A percentile compares a stretch with the other conserved stretches of the same genome.
These are phyloP conservation scores for Leucocoprinus sp. DNA, from an alignment of 768 basidiomycete genomes.

Conservation along the genomic window DNA sequence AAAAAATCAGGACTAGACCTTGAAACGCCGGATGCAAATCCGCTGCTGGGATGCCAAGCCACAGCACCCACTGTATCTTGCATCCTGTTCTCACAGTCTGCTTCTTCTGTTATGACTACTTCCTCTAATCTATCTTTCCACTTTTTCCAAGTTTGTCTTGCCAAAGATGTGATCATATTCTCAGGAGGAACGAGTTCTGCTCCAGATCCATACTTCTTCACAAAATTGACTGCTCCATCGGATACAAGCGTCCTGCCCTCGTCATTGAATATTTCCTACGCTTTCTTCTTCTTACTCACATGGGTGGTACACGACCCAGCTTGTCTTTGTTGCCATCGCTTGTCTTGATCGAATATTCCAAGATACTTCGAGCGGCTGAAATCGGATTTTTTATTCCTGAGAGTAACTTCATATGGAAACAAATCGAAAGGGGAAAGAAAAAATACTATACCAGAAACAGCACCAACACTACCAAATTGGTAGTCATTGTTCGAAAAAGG, in stretches of 20 bases:
- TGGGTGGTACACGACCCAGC: constrained; percentile 61
- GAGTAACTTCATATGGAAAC: background rate
- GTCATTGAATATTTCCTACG: background rate
- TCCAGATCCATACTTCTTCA: constrained; percentile 17
- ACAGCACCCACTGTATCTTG: constrained; percentile 86
- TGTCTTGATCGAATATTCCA: constrained; percentile 39
- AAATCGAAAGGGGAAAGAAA: background rate
- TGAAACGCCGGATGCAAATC: constrained; percentile 66
- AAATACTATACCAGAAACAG: constrained; percentile 46
- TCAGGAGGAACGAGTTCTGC: constrained; percentile 31
- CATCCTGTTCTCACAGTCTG: constrained; percentile 22
- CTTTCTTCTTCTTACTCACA: no score
- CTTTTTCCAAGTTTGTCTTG: constrained; percentile 45
- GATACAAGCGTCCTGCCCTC: constrained; percentile 48
- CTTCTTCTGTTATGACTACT: background rate
- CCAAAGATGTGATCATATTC: constrained; percentile 41
- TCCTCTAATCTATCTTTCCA: constrained; percentile 46
- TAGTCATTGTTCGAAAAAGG: background rate
- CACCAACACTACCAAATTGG: constrained; percentile 73
- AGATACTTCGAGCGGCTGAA: constrained; percentile 44
- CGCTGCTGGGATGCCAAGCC: constrained; percentile 35
- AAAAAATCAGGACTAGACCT: constrained; percentile 33
- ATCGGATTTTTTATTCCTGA: constrained; percentile 69
- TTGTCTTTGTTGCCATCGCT: no score
- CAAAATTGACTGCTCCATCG: constrained; percentile 54